Evolutionary conservation across 441 rosid genomes (phyloP).

Genomic region (Lepidium campestre): DNA sequence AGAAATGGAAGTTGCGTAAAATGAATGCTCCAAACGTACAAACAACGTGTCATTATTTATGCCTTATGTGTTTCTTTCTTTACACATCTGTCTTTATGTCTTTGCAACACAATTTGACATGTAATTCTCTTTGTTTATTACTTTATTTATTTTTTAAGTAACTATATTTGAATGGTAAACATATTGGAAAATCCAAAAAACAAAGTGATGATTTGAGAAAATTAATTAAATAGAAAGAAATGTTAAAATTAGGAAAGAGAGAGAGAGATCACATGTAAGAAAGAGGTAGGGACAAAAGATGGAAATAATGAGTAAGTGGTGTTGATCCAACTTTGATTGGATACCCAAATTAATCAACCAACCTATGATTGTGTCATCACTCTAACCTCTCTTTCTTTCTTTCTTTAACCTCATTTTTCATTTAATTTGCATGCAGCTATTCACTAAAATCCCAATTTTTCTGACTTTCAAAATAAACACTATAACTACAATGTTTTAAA

Average conservation of each 20-base stretch:
- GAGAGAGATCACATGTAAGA: constrained; percentile 23
- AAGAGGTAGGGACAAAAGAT: constrained; percentile 1
- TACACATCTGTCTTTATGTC: neutral
- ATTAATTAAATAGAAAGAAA: neutral
- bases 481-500: neutral
- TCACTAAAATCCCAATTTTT: neutral
- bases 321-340: constrained; percentile 22
- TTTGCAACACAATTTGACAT: neutral
- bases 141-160: neutral
- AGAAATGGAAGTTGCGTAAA: constrained; percentile 1
- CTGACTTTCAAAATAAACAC: neutral
- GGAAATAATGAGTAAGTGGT: constrained; percentile 18
- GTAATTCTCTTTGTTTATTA: neutral
- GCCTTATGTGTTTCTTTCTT: neutral
- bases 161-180: neutral
- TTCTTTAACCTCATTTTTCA: too few relatives aligned
- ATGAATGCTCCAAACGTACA: constrained; percentile 12
- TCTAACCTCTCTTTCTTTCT: neutral
- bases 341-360: constrained; percentile 15
- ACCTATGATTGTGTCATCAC: constrained; percentile 26
- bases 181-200: neutral
- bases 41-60: constrained; percentile 15
- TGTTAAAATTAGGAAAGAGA: neutral
- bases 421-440: constrained; percentile 1
- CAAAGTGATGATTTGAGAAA: neutral